A percentile compares a stretch with the other conserved stretches of the same genome.
These are phyloP conservation scores for Eucalyptus curtisii DNA, from an alignment of 345 rosid species.

Conservation along the genomic window DNA sequence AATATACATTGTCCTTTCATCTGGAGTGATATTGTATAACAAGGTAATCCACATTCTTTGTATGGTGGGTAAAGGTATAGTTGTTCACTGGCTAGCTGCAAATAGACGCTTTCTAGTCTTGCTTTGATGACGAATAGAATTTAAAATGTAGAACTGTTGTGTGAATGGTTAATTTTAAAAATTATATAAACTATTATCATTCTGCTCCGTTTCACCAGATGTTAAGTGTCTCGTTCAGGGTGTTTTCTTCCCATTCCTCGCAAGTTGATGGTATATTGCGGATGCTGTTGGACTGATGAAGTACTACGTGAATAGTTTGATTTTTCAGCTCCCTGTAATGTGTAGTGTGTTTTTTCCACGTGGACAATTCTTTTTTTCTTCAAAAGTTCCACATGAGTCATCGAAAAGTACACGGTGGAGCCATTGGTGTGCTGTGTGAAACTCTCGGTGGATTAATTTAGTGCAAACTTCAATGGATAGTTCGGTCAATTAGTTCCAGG, in stretches of 20 bases:
- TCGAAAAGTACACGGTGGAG: neutral
- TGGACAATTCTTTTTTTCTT: neutral
- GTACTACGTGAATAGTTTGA: neutral
- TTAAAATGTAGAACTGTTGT: neutral
- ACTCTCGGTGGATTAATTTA: neutral
- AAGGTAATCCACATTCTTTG: slow-evolving; percentile 34
- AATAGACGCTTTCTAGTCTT: neutral
- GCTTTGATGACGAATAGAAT: neutral
- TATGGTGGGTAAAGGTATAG: neutral
- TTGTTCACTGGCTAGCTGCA: neutral
- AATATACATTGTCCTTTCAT: slow-evolving; percentile 77
- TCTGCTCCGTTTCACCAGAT: neutral
- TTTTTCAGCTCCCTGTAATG: neutral
- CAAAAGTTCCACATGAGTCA: neutral
- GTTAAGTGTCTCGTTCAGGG: neutral
- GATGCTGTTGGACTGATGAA: neutral
- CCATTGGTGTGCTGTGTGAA: neutral
- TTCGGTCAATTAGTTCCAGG: neutral
- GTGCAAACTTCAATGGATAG: neutral
- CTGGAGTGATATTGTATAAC: slow-evolving; percentile 90
- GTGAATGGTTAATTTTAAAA: neutral
- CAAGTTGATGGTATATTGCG: neutral
- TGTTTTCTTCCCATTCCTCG: neutral
- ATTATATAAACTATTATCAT: neutral
- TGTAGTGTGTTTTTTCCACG: neutral